Conservation (phyloP, 2,329 filamentous ascomycete genomes). For the Aspergillus sp. region DNA sequence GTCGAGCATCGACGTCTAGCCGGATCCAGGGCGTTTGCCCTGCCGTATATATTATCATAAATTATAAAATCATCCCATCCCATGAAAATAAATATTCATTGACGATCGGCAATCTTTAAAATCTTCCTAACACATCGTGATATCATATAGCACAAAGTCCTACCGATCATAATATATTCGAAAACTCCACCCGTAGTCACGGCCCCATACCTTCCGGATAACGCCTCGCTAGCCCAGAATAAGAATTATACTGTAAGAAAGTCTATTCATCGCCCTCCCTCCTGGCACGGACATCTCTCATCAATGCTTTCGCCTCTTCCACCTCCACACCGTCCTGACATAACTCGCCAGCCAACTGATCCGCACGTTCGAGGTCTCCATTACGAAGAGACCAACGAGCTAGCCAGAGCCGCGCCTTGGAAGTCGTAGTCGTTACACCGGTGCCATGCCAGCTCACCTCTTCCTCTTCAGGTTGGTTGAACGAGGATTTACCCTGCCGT, state of each 20-base stretch:
- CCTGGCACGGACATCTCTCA: slow-evolving; percentile 78
- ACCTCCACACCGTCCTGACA: slow-evolving; percentile 96
- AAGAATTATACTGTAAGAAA: not conserved
- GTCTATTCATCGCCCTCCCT: slow-evolving; percentile 52
- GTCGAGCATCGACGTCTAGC: too few species aligned
- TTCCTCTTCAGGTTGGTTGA: slow-evolving; percentile 36
- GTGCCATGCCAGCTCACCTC: slow-evolving; percentile 56
- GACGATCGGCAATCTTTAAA: too few species aligned
- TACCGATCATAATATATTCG: not conserved
- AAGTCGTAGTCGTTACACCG: slow-evolving; percentile 87
- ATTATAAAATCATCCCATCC: too few species aligned
- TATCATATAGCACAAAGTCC: not conserved
- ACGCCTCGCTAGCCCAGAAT: slow-evolving; percentile 11
- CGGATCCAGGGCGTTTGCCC: too few species aligned
- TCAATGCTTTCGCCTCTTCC: slow-evolving; percentile 91
- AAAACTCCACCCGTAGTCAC: too few species aligned
- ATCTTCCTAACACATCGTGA: not conserved
- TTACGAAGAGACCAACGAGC: slow-evolving; percentile 75
- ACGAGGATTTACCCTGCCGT: slow-evolving; percentile 23
- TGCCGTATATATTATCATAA: too few species aligned
- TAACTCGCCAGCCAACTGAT: slow-evolving; percentile 81
- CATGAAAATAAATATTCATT: too few species aligned
- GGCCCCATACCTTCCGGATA: not conserved
- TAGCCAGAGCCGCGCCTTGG: slow-evolving; percentile 90
- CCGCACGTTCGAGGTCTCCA: slow-evolving; percentile 72